Evolutionary conservation across 345 rosid species (phyloP), one percentile per base, ranked within the genome.

Genomic region (Physaria fendleri): DNA sequence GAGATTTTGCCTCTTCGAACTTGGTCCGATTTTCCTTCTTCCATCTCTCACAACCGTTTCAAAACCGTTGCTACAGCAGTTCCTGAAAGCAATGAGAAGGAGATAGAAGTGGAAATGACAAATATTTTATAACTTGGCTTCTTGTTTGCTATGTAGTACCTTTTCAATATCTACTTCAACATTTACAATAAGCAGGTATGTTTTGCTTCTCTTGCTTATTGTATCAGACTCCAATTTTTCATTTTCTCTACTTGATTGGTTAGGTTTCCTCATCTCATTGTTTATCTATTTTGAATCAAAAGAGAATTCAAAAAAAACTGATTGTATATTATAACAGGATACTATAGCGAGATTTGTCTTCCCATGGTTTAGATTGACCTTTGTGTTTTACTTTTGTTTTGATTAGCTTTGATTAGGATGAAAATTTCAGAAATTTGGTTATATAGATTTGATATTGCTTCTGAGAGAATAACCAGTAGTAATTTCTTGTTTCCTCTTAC

Each of bases 111-210:
- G 71, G 68, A 67, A 47, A 4, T 83, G 28, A 2, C 2, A 11
- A 82, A 62, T 82, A 84, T 77, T 6, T 27, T 85, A 11, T 83
- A 72, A 81, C 90, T 90, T 27, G 96, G 95, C 38, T 57, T 76
- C 68, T 45, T 89, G 77, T 87, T 93, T 68, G 97, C 88, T 25
- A 46, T 90, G 6, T 94, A 97, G 99, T 82, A 67, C 71, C 70
- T 94, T 48, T 94, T 94, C 71, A 94, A 94, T 64, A 94, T 90
- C 77, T 90, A 90, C 92, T 94, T 94, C 93, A 94, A 94, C 72
- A 94, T 94, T 62, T 94, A 94, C 77, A 90, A 94, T 78, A 94
- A 94, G 60, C 97, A 90, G 99, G 99, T 94, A n/a, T n/a, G n/a
- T n/a, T n/a, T n/a, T n/a, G n/a, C n/a, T n/a, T n/a, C n/a, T n/a